Base-by-base conservation (phyloP, 805 yeast species). In the Ogataea pilisensis region DNA sequence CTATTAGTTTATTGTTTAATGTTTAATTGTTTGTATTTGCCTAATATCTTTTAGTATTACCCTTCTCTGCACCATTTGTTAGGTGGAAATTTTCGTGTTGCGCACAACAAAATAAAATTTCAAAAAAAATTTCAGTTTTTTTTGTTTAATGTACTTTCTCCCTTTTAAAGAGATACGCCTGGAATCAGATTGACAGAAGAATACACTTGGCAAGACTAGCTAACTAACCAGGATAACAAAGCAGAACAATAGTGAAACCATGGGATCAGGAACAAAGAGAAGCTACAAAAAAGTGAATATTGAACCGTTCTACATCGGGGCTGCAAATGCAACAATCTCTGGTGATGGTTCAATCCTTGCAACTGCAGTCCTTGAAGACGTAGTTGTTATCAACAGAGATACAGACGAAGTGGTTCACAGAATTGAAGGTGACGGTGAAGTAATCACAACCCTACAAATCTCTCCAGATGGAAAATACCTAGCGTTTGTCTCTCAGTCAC, bases 251-350 rank as follows among this genome's bases (percentile, higher is more conserved):
- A n/a, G n/a, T 11, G 8, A 9, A 29, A 29, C 14, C 27, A 41
- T 48, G 53, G 48, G 50, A 29, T 34, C 17, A 21, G 42, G 26
- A 5, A 48, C 57, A 4, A 57, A 60, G 35, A 52, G 62, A 45
- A 59, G 62, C 41, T 61, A 58, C 34, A 64, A 60, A 41, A 65
- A 70, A 46, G 54, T 52, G 9, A 74, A 77, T 40, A 70, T 91
- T 31, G 80, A 78, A 38, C 98, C 99, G 13, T 81, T 90, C 52
- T 93, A 87, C 59, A 77, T 86, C 13, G 96, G 97, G 21, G 87
- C 93, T 5, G 77, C 93, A 2, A 69, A 82, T 22, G 93, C 88
- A 2, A 69, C 87, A 0, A 58, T 87, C 9, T 76, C 89, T 2
- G 64, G 62, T 12, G 82, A 80, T 50, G 87, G 82, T 7, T 53